phyloP scores from a whole-genome alignment of 2,329 filamentous ascomycete genomes.

The Leptosphaerulina australis region DNA sequence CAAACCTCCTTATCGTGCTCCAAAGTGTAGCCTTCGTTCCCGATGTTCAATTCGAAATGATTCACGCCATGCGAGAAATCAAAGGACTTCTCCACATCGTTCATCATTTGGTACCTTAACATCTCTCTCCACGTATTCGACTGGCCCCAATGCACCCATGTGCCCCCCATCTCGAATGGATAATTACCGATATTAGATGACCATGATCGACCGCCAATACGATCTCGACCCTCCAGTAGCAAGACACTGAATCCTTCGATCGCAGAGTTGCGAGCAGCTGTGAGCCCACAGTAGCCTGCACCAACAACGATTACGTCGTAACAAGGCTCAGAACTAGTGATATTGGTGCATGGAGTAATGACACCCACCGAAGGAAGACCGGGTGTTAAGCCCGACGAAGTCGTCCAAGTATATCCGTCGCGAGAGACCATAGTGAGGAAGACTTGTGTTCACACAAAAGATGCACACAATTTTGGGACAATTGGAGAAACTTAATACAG shows the following conservation, averaged over 20 bases:
- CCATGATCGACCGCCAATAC: slow-evolving; percentile 54
- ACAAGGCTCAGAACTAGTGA: slow-evolving; percentile 14
- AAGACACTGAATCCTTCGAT: slow-evolving; percentile 36
- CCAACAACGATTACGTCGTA: slow-evolving; percentile 36
- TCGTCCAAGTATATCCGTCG: slow-evolving; percentile 33
- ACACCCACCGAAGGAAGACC: slow-evolving; percentile 30
- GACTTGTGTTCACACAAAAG: neutral
- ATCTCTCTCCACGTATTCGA: slow-evolving; percentile 48
- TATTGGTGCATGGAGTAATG: slow-evolving; percentile 24
- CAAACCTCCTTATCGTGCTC: slow-evolving; percentile 52
- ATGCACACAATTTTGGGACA: too few relatives aligned
- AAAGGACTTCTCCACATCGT: slow-evolving; percentile 40
- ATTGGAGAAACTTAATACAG: too few relatives aligned
- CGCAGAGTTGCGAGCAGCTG: slow-evolving; percentile 31
- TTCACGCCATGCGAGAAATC: slow-evolving; percentile 54
- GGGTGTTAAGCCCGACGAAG: slow-evolving; percentile 20
- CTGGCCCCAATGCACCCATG: slow-evolving; percentile 47
- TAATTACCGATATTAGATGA: slow-evolving; percentile 44
- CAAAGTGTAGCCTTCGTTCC: slow-evolving; percentile 41
- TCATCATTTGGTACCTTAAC: slow-evolving; percentile 53
- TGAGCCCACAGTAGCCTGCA: slow-evolving; percentile 34
- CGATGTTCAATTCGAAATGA: slow-evolving; percentile 48
- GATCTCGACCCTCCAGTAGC: slow-evolving; percentile 50
- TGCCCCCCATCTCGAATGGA: slow-evolving; percentile 52
- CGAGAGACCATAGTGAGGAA: slow-evolving; percentile 24